Evolutionary conservation across 2,329 filamentous ascomycete genomes (phyloP).

Genomic region (Chrysoporthe puriensis): DNA sequence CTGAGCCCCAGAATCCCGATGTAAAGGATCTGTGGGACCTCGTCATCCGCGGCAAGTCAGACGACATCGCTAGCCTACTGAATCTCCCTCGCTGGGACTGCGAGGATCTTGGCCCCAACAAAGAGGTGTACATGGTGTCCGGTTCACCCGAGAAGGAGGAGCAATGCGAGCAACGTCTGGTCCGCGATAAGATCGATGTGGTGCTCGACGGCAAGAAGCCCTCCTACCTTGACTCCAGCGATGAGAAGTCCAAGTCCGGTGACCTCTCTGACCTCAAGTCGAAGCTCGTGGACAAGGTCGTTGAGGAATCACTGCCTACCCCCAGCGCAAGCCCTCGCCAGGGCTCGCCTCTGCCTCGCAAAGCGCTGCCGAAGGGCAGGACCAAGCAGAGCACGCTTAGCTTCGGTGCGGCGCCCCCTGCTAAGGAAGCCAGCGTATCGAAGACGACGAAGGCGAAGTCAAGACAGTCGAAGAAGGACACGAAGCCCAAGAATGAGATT

Average conservation of each 20-base stretch:
- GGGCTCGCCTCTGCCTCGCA: constrained; percentile 45
- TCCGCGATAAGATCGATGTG: constrained; percentile 46
- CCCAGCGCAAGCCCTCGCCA: constrained; percentile 60
- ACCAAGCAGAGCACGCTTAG: constrained; percentile 57
- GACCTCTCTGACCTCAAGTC: constrained; percentile 37
- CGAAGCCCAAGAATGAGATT: constrained; percentile 43
- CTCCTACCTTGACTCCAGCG: constrained; percentile 31
- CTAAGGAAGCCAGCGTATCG: constrained; percentile 36
- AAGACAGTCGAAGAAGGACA: constrained; percentile 34
- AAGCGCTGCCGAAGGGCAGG: constrained; percentile 42
- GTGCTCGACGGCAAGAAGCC: constrained; percentile 42
- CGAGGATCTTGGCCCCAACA: constrained; percentile 53
- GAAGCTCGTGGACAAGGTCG: constrained; percentile 47
- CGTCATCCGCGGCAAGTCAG: constrained; percentile 83
- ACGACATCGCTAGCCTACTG: constrained; percentile 79
- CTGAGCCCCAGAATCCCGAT: constrained; percentile 79
- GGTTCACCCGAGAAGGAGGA: constrained; percentile 49
- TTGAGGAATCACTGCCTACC: constrained; percentile 57
- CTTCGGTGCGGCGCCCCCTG: constrained; percentile 40
- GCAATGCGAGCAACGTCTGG: constrained; percentile 41
- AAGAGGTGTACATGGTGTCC: constrained; percentile 47
- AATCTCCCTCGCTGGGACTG: constrained; percentile 60
- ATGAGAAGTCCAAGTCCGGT: constrained; percentile 12
- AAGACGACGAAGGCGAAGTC: constrained; percentile 37
- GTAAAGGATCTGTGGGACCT: constrained; percentile 94